Conservation (phyloP, 1,284 basidiomycete genomes). For the Fomitopsis schrenkii region DNA sequence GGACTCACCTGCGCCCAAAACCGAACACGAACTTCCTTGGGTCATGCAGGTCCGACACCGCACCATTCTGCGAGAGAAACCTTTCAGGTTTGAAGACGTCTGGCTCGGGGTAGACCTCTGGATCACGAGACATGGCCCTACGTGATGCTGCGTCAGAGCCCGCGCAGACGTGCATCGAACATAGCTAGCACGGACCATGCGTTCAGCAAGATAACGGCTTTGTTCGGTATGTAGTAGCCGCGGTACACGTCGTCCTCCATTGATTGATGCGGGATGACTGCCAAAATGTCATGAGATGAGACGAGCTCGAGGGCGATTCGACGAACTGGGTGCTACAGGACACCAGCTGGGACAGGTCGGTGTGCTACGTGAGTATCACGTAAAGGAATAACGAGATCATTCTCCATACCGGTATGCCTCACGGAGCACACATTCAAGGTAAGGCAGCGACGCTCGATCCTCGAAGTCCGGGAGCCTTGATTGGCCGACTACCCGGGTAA, state of each 20-base stretch:
- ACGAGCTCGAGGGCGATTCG: background rate
- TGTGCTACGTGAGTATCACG: no score
- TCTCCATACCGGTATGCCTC: conserved; percentile 25
- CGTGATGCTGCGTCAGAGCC: background rate
- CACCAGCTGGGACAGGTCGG: background rate
- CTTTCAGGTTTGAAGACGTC: conserved; percentile 4
- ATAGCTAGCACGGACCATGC: conserved; percentile 4
- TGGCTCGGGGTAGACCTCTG: conserved; percentile 15
- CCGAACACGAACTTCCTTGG: conserved; percentile 16
- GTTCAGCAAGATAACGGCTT: conserved; percentile 21
- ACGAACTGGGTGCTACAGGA: background rate
- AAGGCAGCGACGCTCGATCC: conserved; percentile 42
- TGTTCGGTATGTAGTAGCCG: conserved; percentile 16
- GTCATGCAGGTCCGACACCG: conserved; percentile 30
- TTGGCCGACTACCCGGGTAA: conserved; percentile 33
- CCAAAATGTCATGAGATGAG: background rate
- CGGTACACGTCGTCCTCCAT: conserved; percentile 18
- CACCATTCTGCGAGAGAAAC: conserved; percentile 40
- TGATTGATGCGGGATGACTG: conserved; percentile 17
- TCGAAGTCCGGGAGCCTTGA: conserved; percentile 42
- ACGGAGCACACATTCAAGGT: conserved; percentile 29
- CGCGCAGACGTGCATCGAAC: no score
- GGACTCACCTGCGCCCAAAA: conserved; percentile 35
- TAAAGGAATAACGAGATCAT: no score
- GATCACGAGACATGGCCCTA: conserved; percentile 20